phyloP scores from a whole-genome alignment of 257 asterid genomes.

The Solanum chaucha region DNA sequence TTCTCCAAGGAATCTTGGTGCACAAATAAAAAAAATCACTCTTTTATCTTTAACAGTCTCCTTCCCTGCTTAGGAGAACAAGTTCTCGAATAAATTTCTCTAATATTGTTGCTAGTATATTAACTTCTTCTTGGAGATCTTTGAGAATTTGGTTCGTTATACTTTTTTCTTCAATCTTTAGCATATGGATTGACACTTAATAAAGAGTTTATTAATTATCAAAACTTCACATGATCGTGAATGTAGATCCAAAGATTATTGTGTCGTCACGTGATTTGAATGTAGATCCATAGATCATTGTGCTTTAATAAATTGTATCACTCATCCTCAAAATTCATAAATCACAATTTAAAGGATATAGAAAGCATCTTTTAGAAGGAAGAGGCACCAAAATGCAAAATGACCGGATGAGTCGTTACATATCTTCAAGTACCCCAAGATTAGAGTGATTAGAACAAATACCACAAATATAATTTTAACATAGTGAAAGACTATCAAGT shows the following conservation, averaged over 20 bases:
- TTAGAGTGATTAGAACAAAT: neutral
- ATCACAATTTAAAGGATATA: neutral
- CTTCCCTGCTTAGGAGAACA: neutral
- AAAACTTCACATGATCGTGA: neutral
- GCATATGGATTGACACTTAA: neutral
- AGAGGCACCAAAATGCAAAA: neutral
- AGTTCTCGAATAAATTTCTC: neutral
- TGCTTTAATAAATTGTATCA: neutral
- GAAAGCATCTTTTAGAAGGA: neutral
- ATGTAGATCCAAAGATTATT: neutral
- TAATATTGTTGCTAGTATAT: neutral
- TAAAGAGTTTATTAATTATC: neutral
- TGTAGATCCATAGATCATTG: neutral
- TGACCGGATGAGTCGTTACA: neutral
- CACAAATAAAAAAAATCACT: neutral
- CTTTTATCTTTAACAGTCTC: neutral
- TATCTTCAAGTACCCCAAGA: neutral
- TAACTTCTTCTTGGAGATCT: neutral
- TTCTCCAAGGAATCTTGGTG: neutral
- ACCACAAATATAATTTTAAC: neutral
- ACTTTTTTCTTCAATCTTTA: neutral
- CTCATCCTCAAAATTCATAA: neutral
- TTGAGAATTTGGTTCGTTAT: neutral
- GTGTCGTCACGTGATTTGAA: neutral
- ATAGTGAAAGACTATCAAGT: neutral